Percentiles rank a stretch among this genome's conserved stretches.
Evolutionary conservation across 2,329 filamentous ascomycete genomes (phyloP).

Genomic region (Exophiala calicioides): DNA sequence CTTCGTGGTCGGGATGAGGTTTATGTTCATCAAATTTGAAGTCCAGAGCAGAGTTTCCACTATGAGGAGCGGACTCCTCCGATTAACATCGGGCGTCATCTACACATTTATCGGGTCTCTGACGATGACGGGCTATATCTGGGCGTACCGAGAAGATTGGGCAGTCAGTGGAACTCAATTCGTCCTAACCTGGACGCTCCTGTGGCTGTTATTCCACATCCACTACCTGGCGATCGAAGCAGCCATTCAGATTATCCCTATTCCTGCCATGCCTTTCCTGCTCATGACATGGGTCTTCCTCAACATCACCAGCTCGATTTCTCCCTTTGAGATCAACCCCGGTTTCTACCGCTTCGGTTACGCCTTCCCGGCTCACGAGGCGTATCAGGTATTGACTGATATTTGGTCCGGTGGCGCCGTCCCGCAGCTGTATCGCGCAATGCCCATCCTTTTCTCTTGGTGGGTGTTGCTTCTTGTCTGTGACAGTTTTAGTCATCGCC

Average conservation of each 20-base stretch:
- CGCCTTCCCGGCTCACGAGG: conserved; percentile 43
- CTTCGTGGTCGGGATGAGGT: conserved; percentile 49
- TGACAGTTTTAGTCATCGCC: no score
- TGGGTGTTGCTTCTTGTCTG: no score
- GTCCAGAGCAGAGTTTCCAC: no score
- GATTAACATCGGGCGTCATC: conserved; percentile 33
- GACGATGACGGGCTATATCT: conserved; percentile 40
- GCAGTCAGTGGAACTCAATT: conserved; percentile 44
- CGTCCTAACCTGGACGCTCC: conserved; percentile 44
- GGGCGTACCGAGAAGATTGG: conserved; percentile 47
- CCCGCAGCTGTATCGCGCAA: conserved; percentile 40
- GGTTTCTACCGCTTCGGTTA: conserved; percentile 46
- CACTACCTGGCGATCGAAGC: conserved; percentile 49
- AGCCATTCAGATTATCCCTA: conserved; percentile 44
- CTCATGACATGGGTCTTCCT: conserved; percentile 47
- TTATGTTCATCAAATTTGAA: conserved; percentile 41
- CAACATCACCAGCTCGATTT: conserved; percentile 46
- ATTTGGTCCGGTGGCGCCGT: conserved; percentile 49
- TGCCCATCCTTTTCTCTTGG: conserved; percentile 48
- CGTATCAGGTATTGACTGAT: conserved; percentile 45
- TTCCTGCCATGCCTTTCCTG: conserved; percentile 44
- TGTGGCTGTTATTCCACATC: conserved; percentile 49
- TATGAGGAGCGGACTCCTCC: no score
- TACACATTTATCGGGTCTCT: conserved; percentile 47
- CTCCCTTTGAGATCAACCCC: conserved; percentile 47